Percentiles rank a stretch among this genome's conserved stretches.
Conservation (phyloP, 495 filamentous ascomycete genomes). For the Parmelia sp. region DNA sequence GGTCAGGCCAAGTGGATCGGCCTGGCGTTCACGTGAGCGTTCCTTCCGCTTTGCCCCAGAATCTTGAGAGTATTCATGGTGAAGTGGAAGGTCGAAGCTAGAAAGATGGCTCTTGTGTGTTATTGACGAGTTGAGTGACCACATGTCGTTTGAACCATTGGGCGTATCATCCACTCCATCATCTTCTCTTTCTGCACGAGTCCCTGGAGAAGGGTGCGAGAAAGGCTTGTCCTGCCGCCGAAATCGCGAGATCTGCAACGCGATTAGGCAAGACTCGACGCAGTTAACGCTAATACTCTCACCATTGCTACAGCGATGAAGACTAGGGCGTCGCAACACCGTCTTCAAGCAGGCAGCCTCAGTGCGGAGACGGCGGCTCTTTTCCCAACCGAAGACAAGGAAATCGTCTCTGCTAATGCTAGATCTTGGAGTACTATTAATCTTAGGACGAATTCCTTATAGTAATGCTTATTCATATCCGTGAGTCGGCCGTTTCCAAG, state of each 20-base stretch:
- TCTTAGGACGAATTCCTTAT: too few species aligned
- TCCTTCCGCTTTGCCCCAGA: not conserved
- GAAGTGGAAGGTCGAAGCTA: not conserved
- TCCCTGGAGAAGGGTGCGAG: not conserved
- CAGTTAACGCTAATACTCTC: not conserved
- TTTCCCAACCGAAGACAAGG: not conserved
- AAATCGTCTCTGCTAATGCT: not conserved
- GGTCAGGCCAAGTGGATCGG: constrained; percentile 18
- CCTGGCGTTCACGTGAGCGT: not conserved
- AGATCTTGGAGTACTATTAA: too few species aligned
- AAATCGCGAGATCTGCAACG: not conserved
- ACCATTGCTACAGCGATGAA: not conserved
- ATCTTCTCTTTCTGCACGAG: not conserved
- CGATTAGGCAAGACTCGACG: not conserved
- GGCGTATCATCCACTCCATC: not conserved
- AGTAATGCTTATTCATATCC: too few species aligned
- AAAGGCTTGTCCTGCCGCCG: not conserved
- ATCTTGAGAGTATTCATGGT: not conserved
- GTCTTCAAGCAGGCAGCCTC: not conserved
- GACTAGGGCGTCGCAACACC: not conserved
- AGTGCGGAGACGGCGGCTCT: not conserved
- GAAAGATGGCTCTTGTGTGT: not conserved
- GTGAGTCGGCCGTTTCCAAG: too few species aligned
- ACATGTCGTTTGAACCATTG: not conserved
- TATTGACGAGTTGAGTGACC: not conserved